Percentiles rank a stretch among this genome's conserved stretches.
phyloP scores from a whole-genome alignment of 2,329 filamentous ascomycete genomes.

The Falciphora oryzae region DNA sequence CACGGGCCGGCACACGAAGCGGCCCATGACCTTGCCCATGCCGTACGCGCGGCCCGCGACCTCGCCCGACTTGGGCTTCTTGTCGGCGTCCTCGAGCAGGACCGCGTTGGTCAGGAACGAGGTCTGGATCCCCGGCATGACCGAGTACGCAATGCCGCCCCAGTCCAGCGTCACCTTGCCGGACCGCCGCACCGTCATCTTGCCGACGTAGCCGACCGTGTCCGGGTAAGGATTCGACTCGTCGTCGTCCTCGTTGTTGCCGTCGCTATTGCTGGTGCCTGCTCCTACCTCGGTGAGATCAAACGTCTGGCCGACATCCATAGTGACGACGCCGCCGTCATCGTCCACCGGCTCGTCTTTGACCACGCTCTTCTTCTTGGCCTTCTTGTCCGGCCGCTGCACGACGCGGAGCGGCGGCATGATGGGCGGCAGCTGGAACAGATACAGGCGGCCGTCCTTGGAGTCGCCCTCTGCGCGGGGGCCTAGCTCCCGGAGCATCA shows the following conservation, averaged over 20 bases:
- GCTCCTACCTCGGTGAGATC: conserved; percentile 21
- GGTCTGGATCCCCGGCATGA: conserved; percentile 44
- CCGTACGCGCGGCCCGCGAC: conserved; percentile 47
- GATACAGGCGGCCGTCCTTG: conserved; percentile 50
- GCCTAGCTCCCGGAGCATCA: conserved; percentile 10
- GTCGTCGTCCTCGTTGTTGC: conserved; percentile 20
- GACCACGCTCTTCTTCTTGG: conserved; percentile 21
- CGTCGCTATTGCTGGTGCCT: conserved; percentile 22
- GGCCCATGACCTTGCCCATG: conserved; percentile 59
- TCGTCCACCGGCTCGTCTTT: conserved; percentile 33
- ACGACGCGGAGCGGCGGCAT: conserved; percentile 44
- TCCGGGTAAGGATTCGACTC: conserved; percentile 26
- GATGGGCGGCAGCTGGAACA: conserved; percentile 60
- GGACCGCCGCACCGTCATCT: conserved; percentile 54
- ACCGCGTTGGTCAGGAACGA: conserved; percentile 55
- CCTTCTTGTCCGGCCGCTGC: conserved; percentile 2
- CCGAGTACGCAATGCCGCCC: conserved; percentile 51
- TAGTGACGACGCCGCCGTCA: conserved; percentile 27
- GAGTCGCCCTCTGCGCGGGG: conserved; percentile 10
- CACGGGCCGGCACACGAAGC: conserved; percentile 53
- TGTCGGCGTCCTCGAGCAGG: conserved; percentile 53
- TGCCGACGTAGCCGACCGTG: conserved; percentile 52
- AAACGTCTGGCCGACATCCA: conserved; percentile 20
- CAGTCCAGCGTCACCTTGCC: conserved; percentile 58
- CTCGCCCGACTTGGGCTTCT: conserved; percentile 33